Conservation (phyloP, 2,329 filamentous ascomycete species). For the Bipolaris zeicola region DNA sequence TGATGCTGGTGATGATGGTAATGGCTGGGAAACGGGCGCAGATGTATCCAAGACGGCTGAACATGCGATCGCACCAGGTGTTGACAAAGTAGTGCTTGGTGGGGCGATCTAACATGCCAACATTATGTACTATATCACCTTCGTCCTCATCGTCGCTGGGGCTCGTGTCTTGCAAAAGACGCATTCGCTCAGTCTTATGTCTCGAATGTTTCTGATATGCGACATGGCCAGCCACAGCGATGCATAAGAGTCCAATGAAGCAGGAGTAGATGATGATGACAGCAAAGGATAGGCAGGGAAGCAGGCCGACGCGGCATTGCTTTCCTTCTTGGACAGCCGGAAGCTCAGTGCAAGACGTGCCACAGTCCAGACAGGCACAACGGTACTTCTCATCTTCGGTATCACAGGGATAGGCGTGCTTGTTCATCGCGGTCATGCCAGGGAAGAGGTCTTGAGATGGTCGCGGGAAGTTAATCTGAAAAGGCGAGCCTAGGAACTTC, state of each 20-base stretch:
- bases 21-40: slow-evolving; percentile 84
- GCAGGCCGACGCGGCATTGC: slow-evolving; percentile 78
- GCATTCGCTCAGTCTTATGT: slow-evolving; percentile 79
- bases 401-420: slow-evolving; percentile 84
- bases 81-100: slow-evolving; percentile 83
- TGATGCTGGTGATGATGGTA: slow-evolving; percentile 77
- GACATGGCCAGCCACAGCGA: slow-evolving; percentile 73
- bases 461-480: slow-evolving; percentile 92
- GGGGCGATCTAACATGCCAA: slow-evolving; percentile 77
- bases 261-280: slow-evolving; percentile 85
- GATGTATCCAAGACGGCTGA: slow-evolving; percentile 77
- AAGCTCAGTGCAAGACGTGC: slow-evolving; percentile 80
- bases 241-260: slow-evolving; percentile 70
- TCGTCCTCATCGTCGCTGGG: slow-evolving; percentile 94
- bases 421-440: slow-evolving; percentile 72
- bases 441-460: slow-evolving; percentile 64
- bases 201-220: slow-evolving; percentile 75
- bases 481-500: slow-evolving; percentile 88
- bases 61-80: slow-evolving; percentile 77
- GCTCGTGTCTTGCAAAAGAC: slow-evolving; percentile 81
- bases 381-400: slow-evolving; percentile 83
- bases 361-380: slow-evolving; percentile 94
- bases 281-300: slow-evolving; percentile 94
- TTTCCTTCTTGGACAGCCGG: slow-evolving; percentile 72
- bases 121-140: slow-evolving; percentile 77